These are phyloP conservation scores for Choanephora cucurbitarum DNA, from an alignment of 371 early-diverging fungal species.

Conservation along the genomic window DNA sequence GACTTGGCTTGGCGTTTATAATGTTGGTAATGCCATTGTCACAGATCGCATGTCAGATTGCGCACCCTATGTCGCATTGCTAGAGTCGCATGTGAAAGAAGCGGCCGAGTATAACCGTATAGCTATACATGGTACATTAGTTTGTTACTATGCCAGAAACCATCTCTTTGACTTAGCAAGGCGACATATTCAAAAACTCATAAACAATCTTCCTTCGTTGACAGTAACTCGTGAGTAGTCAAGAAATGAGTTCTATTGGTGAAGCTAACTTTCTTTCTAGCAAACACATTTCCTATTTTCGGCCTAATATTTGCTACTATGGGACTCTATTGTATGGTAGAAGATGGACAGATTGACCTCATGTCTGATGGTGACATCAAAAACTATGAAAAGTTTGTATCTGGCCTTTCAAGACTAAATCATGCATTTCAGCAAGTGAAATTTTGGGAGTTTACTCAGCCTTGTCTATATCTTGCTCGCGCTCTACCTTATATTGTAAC, in stretches of 20 bases:
- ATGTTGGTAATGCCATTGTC: conserved; percentile 40
- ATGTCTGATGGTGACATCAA: conserved; percentile 17
- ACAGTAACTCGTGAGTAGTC: conserved; percentile 39
- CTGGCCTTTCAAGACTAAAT: conserved; percentile 34
- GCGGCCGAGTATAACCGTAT: conserved; percentile 43
- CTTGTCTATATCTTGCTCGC: conserved; percentile 45
- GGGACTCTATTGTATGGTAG: conserved; percentile 39
- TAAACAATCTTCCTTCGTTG: conserved; percentile 32
- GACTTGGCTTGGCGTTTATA: conserved; percentile 46
- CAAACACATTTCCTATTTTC: conserved; percentile 44
- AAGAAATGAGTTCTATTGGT: not conserved
- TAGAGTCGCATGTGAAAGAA: conserved; percentile 36
- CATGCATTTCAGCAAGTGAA: conserved; percentile 48
- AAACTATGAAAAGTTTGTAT: conserved; percentile 38
- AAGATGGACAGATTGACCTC: conserved; percentile 34
- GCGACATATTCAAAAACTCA: conserved; percentile 29
- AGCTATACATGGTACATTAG: conserved; percentile 46
- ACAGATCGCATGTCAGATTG: conserved; percentile 38
- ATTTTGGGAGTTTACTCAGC: conserved; percentile 51
- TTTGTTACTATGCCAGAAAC: conserved; percentile 41
- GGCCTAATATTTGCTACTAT: conserved; percentile 47
- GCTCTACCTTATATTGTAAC: conserved; percentile 49
- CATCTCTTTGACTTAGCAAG: conserved; percentile 29
- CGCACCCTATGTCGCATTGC: conserved; percentile 35
- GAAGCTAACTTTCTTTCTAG: conserved; percentile 10